Evolutionary conservation across 2,329 filamentous ascomycete species (phyloP), one percentile per base, ranked within the genome.

Genomic region (Aspergillus puulaauensis): DNA sequence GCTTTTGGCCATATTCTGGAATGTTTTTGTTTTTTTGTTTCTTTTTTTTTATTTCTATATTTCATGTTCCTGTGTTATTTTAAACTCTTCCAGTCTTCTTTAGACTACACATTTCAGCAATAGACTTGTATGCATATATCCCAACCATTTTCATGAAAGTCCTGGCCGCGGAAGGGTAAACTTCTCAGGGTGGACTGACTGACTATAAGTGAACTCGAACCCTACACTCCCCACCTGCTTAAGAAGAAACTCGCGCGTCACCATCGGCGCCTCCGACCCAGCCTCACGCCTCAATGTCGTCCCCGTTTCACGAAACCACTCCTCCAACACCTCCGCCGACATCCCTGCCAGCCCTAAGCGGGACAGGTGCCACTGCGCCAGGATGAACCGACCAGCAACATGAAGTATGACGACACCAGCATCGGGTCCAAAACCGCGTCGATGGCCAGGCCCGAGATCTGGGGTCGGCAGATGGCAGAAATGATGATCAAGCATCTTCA

Each of bases 321-420:
- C 7, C 31, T 33, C 6, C 31, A 33, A 33, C 31, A 33, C 31
- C 31, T 33, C 31, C 31, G 31, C 31, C 31, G 31, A 33, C 31
- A 33, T 33, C 6, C 11, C 31, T 33, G 31, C 31, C 31, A 33
- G 31, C 31, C 31, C 31, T 33, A 33, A 33, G 31, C 31, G 31
- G 15, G 58, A 52, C 11, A 49, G 24, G n/a, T 54, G 58, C 54
- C 54, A 56, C 41, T 43, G 47, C 45, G 44, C 54, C 14, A 57
- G 33, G 14, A 60, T 50, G 39, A 60, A 60, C 14, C 58, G 54
- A 54, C 58, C 58, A 60, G 17, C 48, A 57, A 57, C 41, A 60
- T 21, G 37, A 60, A 60, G 27, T 60, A 60, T 6, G 58, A 56
- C 43, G 40, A 19, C 24, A 11, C 58, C 21, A 56, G 7, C 35